Evolutionary conservation across 805 yeast genomes (phyloP).

Genomic region (Candida tibetensis): DNA sequence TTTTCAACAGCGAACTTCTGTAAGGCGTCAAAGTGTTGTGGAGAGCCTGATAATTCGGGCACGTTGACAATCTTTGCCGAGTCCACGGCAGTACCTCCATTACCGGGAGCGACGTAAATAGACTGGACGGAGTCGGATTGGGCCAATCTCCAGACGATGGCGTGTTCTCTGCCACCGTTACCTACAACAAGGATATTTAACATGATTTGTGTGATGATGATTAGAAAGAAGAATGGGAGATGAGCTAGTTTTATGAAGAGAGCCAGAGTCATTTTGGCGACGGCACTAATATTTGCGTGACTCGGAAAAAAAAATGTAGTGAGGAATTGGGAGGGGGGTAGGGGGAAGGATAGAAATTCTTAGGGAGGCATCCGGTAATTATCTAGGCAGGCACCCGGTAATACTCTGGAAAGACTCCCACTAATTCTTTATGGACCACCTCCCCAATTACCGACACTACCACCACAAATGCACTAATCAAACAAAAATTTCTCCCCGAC

Average conservation of each 20-base stretch:
- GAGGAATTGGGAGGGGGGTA: background rate
- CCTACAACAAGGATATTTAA: slow-evolving; percentile 81
- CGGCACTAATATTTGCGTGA: slow-evolving; percentile 4
- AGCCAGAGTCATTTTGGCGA: background rate
- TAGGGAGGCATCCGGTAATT: too few species aligned
- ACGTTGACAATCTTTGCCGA: slow-evolving; percentile 62
- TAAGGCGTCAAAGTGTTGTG: slow-evolving; percentile 65
- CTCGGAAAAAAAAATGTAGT: slow-evolving; percentile 4
- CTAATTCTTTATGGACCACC: too few species aligned
- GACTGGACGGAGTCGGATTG: slow-evolving; percentile 70
- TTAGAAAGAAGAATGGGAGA: background rate
- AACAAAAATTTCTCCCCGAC: too few species aligned
- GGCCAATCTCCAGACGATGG: slow-evolving; percentile 85
- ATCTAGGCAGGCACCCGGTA: too few species aligned
- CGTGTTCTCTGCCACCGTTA: slow-evolving; percentile 99
- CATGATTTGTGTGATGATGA: slow-evolving; percentile 7
- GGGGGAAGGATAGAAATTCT: too few species aligned
- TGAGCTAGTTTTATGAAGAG: background rate
- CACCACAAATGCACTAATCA: too few species aligned
- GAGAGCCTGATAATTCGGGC: slow-evolving; percentile 57
- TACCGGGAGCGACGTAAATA: slow-evolving; percentile 94
- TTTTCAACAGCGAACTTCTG: slow-evolving; percentile 72
- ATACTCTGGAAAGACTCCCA: too few species aligned
- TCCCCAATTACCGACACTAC: too few species aligned
- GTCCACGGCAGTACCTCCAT: slow-evolving; percentile 78